Conservation (phyloP, 441 rosid species). For the Pelargonium citronellum region DNA sequence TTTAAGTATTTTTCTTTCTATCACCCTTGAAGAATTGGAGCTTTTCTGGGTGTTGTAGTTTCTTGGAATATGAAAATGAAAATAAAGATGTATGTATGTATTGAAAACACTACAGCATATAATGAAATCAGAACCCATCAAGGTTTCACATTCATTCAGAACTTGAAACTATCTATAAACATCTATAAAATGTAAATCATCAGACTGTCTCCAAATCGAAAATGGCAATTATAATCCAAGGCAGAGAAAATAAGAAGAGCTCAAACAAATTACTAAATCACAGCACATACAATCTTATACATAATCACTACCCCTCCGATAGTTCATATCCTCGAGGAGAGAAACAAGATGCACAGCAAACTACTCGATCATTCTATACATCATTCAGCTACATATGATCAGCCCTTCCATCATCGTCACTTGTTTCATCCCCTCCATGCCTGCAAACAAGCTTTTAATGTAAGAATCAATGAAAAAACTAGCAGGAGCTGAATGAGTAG, state of each 20-base stretch:
- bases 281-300: background rate
- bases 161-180: too few species aligned
- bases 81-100: too few species aligned
- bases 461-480: background rate
- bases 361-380: background rate
- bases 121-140: too few species aligned
- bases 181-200: background rate
- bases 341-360: background rate
- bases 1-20: too few species aligned
- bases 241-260: background rate
- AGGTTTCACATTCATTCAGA: too few species aligned
- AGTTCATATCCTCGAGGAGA: background rate
- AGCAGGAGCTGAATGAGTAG: too few species aligned
- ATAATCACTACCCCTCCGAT: background rate
- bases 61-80: too few species aligned
- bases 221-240: background rate
- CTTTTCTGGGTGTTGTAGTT: too few species aligned
- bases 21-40: too few species aligned
- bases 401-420: background rate
- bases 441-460: background rate
- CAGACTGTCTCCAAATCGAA: background rate
- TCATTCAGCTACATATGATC: constrained; percentile 1
- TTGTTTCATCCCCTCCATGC: background rate
- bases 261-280: constrained; percentile 8
- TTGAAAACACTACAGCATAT: too few species aligned